Conservation (phyloP, 176 grass and related monocot genomes). For the Metroxylon sagu region DNA sequence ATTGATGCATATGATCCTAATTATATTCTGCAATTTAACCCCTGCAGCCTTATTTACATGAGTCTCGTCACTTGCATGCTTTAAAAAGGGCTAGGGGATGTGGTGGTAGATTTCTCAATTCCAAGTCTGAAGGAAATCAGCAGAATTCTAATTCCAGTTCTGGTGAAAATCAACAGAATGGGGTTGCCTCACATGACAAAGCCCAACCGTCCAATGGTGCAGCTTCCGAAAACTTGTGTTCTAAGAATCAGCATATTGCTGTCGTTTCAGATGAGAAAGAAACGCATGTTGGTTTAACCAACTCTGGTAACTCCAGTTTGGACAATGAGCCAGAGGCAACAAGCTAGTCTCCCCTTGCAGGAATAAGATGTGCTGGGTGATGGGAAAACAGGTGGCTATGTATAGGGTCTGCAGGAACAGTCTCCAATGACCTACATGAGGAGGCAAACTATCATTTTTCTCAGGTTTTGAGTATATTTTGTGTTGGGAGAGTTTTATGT, state of each 20-base stretch:
- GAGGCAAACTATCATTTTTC: no score
- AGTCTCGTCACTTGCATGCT: constrained; percentile 44
- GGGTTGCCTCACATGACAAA: constrained; percentile 5
- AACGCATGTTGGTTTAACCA: background rate
- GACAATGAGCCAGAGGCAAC: background rate
- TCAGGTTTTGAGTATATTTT: no score
- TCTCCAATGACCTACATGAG: no score
- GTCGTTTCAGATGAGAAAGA: background rate
- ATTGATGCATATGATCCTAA: no score
- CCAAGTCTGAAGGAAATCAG: constrained; percentile 24
- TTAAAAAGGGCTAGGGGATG: constrained; percentile 35
- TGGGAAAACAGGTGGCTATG: background rate
- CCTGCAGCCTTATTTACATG: constrained; percentile 42
- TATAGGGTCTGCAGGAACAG: background rate
- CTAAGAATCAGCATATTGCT: background rate
- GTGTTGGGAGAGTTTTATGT: no score
- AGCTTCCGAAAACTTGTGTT: background rate
- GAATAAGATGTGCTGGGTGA: background rate
- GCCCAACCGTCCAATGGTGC: background rate
- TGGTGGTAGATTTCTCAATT: constrained; percentile 49
- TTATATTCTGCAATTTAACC: background rate
- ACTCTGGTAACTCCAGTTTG: background rate
- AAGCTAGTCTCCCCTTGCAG: background rate
- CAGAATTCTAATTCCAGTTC: background rate
- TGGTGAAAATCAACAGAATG: constrained; percentile 11